Evolutionary conservation across 202 grass and related monocot genomes (phyloP).

Genomic region (Setaria italica): DNA sequence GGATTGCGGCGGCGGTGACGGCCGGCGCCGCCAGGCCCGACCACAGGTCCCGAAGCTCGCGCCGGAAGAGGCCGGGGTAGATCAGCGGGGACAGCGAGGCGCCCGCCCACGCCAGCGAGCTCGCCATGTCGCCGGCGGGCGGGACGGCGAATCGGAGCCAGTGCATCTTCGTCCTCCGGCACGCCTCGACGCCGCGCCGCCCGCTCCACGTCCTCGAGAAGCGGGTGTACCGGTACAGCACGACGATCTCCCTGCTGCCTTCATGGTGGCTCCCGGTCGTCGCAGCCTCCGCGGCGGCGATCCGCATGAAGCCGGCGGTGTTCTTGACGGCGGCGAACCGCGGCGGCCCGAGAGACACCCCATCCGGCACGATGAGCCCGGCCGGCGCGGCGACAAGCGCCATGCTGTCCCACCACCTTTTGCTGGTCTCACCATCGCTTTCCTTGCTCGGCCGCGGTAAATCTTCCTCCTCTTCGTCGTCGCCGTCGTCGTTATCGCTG

Average conservation of each 20-base stretch:
- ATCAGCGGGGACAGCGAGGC: constrained; percentile 21
- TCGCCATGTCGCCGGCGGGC: background rate
- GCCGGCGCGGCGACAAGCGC: background rate
- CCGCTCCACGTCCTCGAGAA: constrained; percentile 35
- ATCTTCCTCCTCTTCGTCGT: background rate
- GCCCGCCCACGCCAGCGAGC: constrained; percentile 37
- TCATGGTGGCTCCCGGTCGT: background rate
- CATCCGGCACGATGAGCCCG: background rate
- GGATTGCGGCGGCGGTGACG: background rate
- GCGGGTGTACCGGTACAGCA: constrained; percentile 50
- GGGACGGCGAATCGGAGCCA: constrained; percentile 32
- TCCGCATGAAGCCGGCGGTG: constrained; percentile 34
- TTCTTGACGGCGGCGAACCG: background rate
- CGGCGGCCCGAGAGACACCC: background rate
- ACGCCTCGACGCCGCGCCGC: constrained; percentile 29
- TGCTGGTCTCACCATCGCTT: background rate
- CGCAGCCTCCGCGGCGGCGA: background rate
- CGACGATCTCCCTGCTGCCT: constrained; percentile 9
- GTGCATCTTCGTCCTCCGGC: constrained; percentile 32
- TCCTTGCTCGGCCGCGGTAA: background rate
- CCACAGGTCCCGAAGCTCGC: constrained; percentile 39
- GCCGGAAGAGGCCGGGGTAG: constrained; percentile 5
- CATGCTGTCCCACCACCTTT: fast-evolving
- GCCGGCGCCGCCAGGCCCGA: background rate
- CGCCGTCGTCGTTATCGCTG: constrained; percentile 1